phyloP scores from a whole-genome alignment of 192 early-diverging fungal genomes.

The Podila epicladia region DNA sequence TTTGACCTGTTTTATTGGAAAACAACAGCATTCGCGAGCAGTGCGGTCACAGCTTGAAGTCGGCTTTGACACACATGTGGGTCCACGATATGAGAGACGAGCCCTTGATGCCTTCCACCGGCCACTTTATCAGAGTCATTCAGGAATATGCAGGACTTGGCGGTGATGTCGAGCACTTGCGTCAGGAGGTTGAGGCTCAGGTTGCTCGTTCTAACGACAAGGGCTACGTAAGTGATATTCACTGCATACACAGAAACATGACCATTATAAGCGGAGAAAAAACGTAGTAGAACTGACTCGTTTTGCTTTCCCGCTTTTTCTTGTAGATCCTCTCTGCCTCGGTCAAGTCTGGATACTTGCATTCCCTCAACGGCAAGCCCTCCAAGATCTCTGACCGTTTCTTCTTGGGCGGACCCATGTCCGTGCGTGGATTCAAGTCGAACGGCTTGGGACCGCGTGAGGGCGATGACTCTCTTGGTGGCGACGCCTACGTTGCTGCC shows the following conservation, averaged over 20 bases:
- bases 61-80: constrained; percentile 74
- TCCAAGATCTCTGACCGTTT: constrained; percentile 88
- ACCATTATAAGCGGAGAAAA: background rate
- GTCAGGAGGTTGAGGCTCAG: constrained; percentile 78
- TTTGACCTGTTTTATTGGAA: background rate
- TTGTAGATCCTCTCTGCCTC: constrained; percentile 53
- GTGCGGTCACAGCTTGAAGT: constrained; percentile 89
- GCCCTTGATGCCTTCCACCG: constrained; percentile 76
- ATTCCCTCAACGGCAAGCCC: constrained; percentile 59
- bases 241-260: background rate
- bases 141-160: constrained; percentile 86
- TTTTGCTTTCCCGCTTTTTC: background rate
- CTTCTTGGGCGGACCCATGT: constrained; percentile 86
- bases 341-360: constrained; percentile 70
- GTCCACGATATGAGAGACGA: constrained; percentile 82
- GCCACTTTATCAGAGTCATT: constrained; percentile 60
- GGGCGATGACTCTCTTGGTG: constrained; percentile 88
- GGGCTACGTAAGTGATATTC: constrained; percentile 62
- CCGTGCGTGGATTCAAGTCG: constrained; percentile 88
- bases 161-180: constrained; percentile 81
- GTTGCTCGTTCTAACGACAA: constrained; percentile 59
- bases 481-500: constrained; percentile 83
- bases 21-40: constrained; percentile 71
- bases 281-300: background rate
- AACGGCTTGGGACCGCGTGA: constrained; percentile 91